phyloP scores from a whole-genome alignment of 192 early-diverging fungal genomes.

The Phlyctochytrium bullatum region DNA sequence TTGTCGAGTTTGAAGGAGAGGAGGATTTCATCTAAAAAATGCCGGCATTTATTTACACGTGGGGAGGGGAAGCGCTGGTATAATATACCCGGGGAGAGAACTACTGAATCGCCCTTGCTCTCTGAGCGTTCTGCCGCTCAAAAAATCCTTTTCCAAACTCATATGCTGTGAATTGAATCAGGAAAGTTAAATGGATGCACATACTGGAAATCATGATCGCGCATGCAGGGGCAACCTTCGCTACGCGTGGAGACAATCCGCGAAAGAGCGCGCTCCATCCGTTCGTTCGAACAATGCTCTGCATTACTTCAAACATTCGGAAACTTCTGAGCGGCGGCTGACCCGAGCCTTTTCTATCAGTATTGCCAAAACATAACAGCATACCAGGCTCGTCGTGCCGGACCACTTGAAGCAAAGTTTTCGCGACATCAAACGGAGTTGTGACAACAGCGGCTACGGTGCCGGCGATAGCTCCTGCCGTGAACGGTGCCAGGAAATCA shows the following conservation, averaged over 20 bases:
- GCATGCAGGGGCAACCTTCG: slow-evolving; percentile 88
- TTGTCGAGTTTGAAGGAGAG: slow-evolving; percentile 7
- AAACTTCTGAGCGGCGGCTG: not conserved
- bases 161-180: slow-evolving; percentile 25
- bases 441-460: slow-evolving; percentile 85
- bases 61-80: too few species aligned
- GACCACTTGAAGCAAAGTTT: slow-evolving; percentile 81
- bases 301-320: slow-evolving; percentile 29
- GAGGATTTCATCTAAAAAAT: not conserved
- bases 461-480: slow-evolving; percentile 82
- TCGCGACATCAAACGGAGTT: slow-evolving; percentile 95
- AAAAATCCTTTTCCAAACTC: slow-evolving; percentile 50
- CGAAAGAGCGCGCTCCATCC: slow-evolving; percentile 37
- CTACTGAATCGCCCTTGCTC: too few species aligned
- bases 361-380: not conserved
- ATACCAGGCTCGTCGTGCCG: slow-evolving; percentile 24
- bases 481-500: slow-evolving; percentile 71
- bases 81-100: too few species aligned
- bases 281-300: slow-evolving; percentile 22
- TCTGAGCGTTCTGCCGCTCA: slow-evolving; percentile 26
- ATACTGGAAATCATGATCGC: slow-evolving; percentile 89
- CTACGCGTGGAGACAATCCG: slow-evolving; percentile 72
- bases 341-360: not conserved
- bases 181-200: not conserved
- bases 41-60: too few species aligned